A percentile compares a stretch with the other conserved stretches of the same genome.
Conservation (phyloP, 2,329 filamentous ascomycete genomes). For the Botryosphaeria dothidea region DNA sequence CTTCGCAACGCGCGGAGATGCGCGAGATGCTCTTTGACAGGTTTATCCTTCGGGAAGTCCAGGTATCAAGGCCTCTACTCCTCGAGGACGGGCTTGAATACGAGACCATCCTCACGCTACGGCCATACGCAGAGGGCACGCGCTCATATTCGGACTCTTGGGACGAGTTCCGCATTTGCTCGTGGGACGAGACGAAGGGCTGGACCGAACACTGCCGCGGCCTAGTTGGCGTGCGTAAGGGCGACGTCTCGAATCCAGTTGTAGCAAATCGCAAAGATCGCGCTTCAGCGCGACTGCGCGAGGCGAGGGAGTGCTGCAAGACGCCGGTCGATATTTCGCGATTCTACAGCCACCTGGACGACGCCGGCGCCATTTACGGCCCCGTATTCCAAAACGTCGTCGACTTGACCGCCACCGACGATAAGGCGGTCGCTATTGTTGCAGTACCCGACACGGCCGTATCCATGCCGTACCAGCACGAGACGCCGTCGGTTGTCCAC, state of each 20-base stretch:
- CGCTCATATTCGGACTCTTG: too few relatives aligned
- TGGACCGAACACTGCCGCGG: conserved; percentile 7
- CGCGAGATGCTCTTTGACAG: not conserved
- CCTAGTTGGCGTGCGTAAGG: conserved; percentile 12
- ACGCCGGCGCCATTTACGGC: conserved; percentile 12
- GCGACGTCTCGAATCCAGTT: too few relatives aligned
- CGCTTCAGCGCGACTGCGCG: not conserved
- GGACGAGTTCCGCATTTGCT: conserved; percentile 12
- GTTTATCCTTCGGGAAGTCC: conserved; percentile 2
- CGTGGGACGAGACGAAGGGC: not conserved
- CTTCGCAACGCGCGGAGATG: not conserved
- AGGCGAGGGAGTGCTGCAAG: not conserved
- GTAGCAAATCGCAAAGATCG: too few relatives aligned
- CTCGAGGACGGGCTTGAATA: not conserved
- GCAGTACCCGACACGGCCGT: conserved; percentile 9
- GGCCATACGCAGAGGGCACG: not conserved
- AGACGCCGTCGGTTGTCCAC: conserved; percentile 16
- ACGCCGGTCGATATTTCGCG: not conserved
- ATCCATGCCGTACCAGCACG: conserved; percentile 2
- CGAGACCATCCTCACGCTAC: not conserved
- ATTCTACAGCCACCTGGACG: conserved; percentile 1
- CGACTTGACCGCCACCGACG: not conserved
- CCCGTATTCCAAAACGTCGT: conserved; percentile 12
- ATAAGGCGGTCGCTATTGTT: not conserved
- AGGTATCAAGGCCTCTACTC: not conserved